phyloP scores from a whole-genome alignment of 495 filamentous ascomycete genomes.

The Penicillium longicatenatum region DNA sequence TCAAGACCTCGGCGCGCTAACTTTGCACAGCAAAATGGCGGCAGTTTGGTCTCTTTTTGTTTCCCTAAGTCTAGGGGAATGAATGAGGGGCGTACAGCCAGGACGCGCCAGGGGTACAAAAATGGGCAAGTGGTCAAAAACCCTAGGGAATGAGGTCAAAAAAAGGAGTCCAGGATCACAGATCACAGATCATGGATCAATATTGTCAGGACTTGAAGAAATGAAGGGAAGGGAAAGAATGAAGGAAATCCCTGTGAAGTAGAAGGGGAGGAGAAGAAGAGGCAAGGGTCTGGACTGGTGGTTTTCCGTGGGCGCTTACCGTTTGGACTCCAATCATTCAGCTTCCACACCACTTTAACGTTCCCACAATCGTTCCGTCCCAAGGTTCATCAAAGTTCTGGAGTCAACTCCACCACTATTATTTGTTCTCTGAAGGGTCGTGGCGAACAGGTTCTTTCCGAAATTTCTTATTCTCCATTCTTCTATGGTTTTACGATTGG shows the following conservation, averaged over 20 bases:
- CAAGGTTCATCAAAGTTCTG: background rate
- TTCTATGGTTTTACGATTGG: background rate
- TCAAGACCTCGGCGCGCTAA: constrained; percentile 8
- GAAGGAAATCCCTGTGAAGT: constrained; percentile 19
- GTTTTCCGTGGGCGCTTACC: constrained; percentile 10
- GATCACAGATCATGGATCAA: constrained; percentile 40
- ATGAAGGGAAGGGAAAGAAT: constrained; percentile 30
- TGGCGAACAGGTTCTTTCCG: constrained; percentile 4
- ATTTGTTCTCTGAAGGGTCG: background rate
- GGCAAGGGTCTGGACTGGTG: constrained; percentile 1
- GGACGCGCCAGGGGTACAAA: constrained; percentile 33
- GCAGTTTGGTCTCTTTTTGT: constrained; percentile 17
- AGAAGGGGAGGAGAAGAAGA: constrained; percentile 7
- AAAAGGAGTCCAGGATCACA: constrained; percentile 45
- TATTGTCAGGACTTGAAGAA: constrained; percentile 36
- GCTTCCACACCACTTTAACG: background rate
- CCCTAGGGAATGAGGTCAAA: constrained; percentile 17
- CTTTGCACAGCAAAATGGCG: constrained; percentile 34
- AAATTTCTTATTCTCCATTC: background rate
- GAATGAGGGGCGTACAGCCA: constrained; percentile 44
- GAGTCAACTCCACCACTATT: background rate
- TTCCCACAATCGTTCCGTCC: background rate
- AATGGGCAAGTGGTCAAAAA: constrained; percentile 1
- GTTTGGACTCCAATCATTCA: background rate
- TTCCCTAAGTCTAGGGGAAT: constrained; percentile 30